Evolutionary conservation across 441 rosid genomes (phyloP).

Genomic region (Adansonia gregorii): DNA sequence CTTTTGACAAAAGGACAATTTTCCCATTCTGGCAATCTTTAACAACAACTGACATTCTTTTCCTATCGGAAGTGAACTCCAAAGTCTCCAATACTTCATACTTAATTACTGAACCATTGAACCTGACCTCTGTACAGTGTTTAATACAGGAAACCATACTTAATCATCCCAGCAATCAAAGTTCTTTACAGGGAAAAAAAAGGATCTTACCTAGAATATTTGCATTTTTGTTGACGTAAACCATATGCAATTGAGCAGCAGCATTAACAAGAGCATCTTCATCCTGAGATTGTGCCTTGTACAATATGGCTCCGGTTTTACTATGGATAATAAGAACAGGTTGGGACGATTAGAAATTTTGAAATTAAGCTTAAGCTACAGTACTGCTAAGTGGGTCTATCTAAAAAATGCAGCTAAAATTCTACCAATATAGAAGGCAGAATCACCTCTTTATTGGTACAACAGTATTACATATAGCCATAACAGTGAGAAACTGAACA

Average conservation of each 20-base stretch:
- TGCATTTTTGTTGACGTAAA: conserved; percentile 67
- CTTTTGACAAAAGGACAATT: conserved; percentile 87
- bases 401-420: conserved; percentile 16
- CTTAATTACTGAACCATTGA: conserved; percentile 57
- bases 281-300: conserved; percentile 99
- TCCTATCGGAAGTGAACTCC: conserved; percentile 98
- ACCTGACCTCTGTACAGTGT: conserved; percentile 70
- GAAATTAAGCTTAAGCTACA: not conserved
- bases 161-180: conserved; percentile 26
- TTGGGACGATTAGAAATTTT: conserved; percentile 3
- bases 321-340: conserved; percentile 43
- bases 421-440: conserved; percentile 25
- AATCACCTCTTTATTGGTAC: conserved; percentile 80
- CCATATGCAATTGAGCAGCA: conserved; percentile 91
- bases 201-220: conserved; percentile 71
- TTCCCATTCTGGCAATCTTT: conserved; percentile 78
- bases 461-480: conserved; percentile 98
- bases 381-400: not conserved
- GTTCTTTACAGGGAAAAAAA: conserved; percentile 32
- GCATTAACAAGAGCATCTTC: conserved; percentile 99
- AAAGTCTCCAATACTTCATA: conserved; percentile 88
- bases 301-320: conserved; percentile 77
- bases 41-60: conserved; percentile 96
- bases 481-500: conserved; percentile 80
- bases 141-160: conserved; percentile 26